These are phyloP conservation scores for Lichtheimia ramosa DNA, from an alignment of 371 early-diverging fungal species.

Conservation along the genomic window DNA sequence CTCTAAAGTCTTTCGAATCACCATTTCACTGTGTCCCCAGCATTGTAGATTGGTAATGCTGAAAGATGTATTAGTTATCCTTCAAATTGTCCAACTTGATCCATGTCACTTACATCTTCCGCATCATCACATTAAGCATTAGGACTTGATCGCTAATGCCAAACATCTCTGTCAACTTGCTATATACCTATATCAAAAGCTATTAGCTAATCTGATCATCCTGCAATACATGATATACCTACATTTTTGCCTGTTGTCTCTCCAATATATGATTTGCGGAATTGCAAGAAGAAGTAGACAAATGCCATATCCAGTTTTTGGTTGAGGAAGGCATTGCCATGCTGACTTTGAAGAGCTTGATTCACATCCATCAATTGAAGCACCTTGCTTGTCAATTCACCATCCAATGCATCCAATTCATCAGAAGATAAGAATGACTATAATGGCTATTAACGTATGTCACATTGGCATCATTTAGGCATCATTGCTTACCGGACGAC, in stretches of 20 bases:
- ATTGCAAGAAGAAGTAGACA: conserved; percentile 75
- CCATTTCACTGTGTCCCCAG: conserved; percentile 28
- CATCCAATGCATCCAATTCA: conserved; percentile 65
- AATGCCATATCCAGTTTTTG: conserved; percentile 75
- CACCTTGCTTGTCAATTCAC: conserved; percentile 61
- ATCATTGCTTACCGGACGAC: conserved; percentile 52
- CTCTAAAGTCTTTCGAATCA: conserved; percentile 43
- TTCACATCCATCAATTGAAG: conserved; percentile 59
- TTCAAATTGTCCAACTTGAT: too few relatives aligned
- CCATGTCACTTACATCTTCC: conserved; percentile 53
- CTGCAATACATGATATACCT: background rate
- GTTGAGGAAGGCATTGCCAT: conserved; percentile 41
- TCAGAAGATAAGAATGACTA: conserved; percentile 66
- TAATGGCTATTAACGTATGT: background rate
- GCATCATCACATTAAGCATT: conserved; percentile 67
- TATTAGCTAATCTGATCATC: background rate
- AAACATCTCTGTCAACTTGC: conserved; percentile 48
- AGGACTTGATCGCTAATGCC: conserved; percentile 55
- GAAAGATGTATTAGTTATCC: background rate
- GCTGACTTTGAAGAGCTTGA: conserved; percentile 43
- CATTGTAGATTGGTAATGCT: conserved; percentile 23
- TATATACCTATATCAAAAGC: conserved; percentile 48
- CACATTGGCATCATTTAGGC: background rate
- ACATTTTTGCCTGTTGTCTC: conserved; percentile 39
- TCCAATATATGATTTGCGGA: conserved; percentile 78